A percentile compares a stretch with the other conserved stretches of the same genome.
phyloP scores from a whole-genome alignment of 2,329 filamentous ascomycete species.

The Claviceps sp. region DNA sequence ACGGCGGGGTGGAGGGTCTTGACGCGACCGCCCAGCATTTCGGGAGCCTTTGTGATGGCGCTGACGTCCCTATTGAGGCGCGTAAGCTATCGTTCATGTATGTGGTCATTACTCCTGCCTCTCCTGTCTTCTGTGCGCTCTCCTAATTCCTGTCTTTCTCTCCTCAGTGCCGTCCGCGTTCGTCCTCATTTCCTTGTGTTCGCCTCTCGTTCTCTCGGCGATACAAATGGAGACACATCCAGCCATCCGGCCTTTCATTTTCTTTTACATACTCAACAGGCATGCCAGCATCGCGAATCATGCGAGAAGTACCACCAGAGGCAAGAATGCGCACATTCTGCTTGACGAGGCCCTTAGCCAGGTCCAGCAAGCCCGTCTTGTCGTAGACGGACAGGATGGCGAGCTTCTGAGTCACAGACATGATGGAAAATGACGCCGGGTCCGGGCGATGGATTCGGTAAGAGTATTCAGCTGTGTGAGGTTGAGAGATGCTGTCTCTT shows the following conservation, averaged over 20 bases:
- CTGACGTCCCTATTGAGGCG: conserved; percentile 64
- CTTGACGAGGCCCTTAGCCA: conserved; percentile 80
- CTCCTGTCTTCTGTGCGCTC: not conserved
- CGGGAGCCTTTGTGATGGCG: conserved; percentile 88
- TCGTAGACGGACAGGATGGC: conserved; percentile 97
- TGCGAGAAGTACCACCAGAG: conserved; percentile 85
- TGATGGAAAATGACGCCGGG: conserved; percentile 14
- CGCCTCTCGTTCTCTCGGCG: not conserved
- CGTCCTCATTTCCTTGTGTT: not conserved
- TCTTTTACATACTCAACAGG: conserved; percentile 63
- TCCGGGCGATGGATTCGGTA: not conserved
- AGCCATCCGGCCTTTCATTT: not conserved
- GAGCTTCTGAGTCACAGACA: conserved; percentile 39
- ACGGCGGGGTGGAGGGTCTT: conserved; percentile 97
- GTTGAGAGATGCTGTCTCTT: not conserved
- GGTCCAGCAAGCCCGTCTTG: conserved; percentile 89
- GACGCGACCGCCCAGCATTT: conserved; percentile 76
- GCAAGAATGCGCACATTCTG: conserved; percentile 86
- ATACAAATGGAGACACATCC: too few species aligned
- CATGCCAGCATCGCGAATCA: conserved; percentile 94
- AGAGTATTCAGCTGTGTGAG: not conserved
- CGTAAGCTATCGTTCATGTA: not conserved
- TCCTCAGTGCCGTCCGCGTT: not conserved
- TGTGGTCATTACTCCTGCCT: not conserved
- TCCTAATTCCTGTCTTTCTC: not conserved